Evolutionary conservation across 495 filamentous ascomycete genomes (phyloP).

Genomic region (Aspergillus bridgeri): DNA sequence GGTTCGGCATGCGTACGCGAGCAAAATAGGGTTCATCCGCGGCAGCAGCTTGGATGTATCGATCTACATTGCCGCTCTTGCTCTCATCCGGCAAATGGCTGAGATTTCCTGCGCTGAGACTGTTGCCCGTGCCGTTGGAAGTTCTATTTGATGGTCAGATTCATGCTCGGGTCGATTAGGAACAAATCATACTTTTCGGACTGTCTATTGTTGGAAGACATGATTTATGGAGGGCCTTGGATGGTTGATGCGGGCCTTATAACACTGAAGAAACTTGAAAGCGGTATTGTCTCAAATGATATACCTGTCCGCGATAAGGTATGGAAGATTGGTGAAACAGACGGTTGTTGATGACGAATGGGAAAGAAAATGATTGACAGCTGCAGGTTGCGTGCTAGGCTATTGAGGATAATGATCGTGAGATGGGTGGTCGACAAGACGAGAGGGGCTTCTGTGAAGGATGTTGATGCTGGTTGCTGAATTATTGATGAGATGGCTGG

Average conservation of each 20-base stretch:
- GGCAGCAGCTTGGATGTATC: conserved; percentile 31
- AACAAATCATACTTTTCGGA: conserved; percentile 15
- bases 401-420: not conserved
- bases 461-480: not conserved
- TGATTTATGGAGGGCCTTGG: conserved; percentile 13
- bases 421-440: not conserved
- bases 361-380: not conserved
- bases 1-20: conserved; percentile 30
- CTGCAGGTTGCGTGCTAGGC: not conserved
- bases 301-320: not conserved
- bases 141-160: conserved; percentile 16
- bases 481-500: not conserved
- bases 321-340: not conserved
- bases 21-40: conserved; percentile 40
- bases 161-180: not conserved
- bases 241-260: not conserved
- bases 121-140: conserved; percentile 14
- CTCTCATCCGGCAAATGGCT: conserved; percentile 28
- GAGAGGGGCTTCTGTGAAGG: not conserved
- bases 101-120: conserved; percentile 32
- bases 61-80: conserved; percentile 27
- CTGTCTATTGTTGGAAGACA: conserved; percentile 20
- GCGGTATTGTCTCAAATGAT: not conserved
- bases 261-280: not conserved
- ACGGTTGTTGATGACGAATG: not conserved